Conservation (phyloP, 805 yeast species). For the Pichia cabralensis region DNA sequence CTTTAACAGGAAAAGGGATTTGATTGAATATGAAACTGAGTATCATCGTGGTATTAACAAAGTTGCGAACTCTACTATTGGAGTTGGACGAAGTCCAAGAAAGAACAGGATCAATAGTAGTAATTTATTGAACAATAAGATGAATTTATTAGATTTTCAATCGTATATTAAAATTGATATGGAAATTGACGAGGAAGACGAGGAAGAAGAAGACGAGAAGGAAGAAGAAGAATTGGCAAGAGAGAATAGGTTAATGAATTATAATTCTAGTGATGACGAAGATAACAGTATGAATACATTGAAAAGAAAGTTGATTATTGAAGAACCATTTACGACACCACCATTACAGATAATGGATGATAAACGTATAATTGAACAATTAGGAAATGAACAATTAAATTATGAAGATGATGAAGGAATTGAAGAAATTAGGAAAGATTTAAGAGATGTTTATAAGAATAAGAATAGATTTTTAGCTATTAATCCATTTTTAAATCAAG, state of each 20-base stretch:
- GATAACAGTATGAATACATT: not conserved
- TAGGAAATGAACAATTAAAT: slow-evolving; percentile 15
- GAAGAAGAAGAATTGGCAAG: not conserved
- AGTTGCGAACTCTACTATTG: not conserved
- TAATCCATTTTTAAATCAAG: slow-evolving; percentile 24
- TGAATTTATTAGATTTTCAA: slow-evolving; percentile 13
- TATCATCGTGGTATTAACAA: not conserved
- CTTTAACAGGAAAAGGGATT: slow-evolving; percentile 1
- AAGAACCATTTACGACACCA: slow-evolving; percentile 23
- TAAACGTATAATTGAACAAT: slow-evolving; percentile 21
- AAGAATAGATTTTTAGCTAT: no score
- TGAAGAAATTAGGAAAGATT: no score
- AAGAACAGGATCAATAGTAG: not conserved
- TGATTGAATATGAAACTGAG: slow-evolving; percentile 1
- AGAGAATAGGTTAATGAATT: slow-evolving; percentile 7
- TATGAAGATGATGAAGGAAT: no score
- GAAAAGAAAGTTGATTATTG: not conserved
- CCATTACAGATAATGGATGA: slow-evolving; percentile 27
- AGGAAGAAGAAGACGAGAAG: slow-evolving; percentile 5
- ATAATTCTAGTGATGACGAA: slow-evolving; percentile 7
- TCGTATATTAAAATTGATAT: slow-evolving; percentile 14
- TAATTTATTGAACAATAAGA: not conserved
- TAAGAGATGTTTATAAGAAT: no score
- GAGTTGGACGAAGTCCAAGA: slow-evolving; percentile 16
- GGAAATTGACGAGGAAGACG: slow-evolving; percentile 18